Evolutionary conservation across 225 moss, liverwort and hornwort species (phyloP).

Genomic region (Anthoceros angustus): DNA sequence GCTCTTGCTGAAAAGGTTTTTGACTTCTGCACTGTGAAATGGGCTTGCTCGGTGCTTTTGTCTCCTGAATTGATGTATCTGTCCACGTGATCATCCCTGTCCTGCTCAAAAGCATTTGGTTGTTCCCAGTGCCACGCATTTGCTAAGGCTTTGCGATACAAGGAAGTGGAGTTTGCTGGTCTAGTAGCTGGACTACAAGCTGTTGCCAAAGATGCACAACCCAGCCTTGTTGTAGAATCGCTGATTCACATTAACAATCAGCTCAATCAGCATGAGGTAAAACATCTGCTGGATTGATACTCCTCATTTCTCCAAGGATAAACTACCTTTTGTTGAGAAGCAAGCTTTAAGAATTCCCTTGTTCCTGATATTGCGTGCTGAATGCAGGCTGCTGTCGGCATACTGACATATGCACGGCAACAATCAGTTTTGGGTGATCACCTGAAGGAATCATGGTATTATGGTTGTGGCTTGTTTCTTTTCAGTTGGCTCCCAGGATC

Average conservation of each 20-base stretch:
- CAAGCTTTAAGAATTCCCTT: not conserved
- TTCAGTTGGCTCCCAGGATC: not conserved
- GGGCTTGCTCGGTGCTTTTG: not conserved
- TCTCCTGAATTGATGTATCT: not conserved
- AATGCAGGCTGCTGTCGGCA: slow-evolving; percentile 87
- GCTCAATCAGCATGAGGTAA: slow-evolving; percentile 94
- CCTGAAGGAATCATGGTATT: slow-evolving; percentile 85
- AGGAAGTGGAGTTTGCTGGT: slow-evolving; percentile 92
- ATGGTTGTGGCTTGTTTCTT: not conserved
- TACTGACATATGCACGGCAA: slow-evolving; percentile 69
- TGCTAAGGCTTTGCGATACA: slow-evolving; percentile 95
- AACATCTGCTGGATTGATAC: not conserved
- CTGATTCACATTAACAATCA: slow-evolving; percentile 98
- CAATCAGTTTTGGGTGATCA: slow-evolving; percentile 38
- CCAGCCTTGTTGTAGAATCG: slow-evolving; percentile 73
- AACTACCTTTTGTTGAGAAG: too few relatives aligned
- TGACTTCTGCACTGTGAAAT: not conserved
- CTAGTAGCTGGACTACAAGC: slow-evolving; percentile 59
- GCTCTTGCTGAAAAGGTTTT: slow-evolving; percentile 90
- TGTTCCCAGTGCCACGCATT: slow-evolving; percentile 74
- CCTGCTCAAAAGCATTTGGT: too few relatives aligned
- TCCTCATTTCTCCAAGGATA: not conserved
- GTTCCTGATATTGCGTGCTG: slow-evolving; percentile 1
- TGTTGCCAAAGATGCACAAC: slow-evolving; percentile 49
- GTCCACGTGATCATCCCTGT: not conserved